Base-by-base conservation (phyloP, 1,139 yeast species). In the Casaregolazyma lundiana region DNA sequence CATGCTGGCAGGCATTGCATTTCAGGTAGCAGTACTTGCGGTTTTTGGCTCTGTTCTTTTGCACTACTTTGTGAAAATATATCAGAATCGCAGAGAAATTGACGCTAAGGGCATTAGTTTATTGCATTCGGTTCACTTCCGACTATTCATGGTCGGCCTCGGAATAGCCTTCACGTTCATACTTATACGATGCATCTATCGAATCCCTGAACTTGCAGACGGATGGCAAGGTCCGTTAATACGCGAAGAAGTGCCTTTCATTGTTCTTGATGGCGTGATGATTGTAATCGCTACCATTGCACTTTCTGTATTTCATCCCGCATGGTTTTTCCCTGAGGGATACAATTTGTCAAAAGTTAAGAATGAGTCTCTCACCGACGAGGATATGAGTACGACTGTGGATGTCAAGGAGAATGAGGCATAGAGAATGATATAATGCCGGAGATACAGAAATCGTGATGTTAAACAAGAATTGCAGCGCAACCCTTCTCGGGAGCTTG, bases 1-100 rank as follows among this genome's bases (percentile, higher is more conserved):
- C 47, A 86, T 89, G 84, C 79, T 87, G 53, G 95, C 80, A 2
- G 97, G 97, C 24, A 75, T 90, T 51, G 80, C 80, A 0, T 71
- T 84, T 57, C 97, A 90, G 67, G 89, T 88, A 9, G 71, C 76
- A 17, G 77, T 89, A 9, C 86, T 89, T 85, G 56, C 78, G 0
- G 51, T 81, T 1, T 89, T 86, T 64, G 82, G 81, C 76, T 64
- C 69, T 42, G 75, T 72, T 51, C 81, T 84, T 60, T 61, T 78
- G 46, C 70, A 64, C 56, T 67, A 73, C 43, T 64, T 81, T 17
- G 72, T 65, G 55, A 68, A 73, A 56, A 3, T 26, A n/a, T 44
- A 26, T 4, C 35, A 17, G 7, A 40, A 47, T 6, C 40, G 41
- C 13, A 41, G 18, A 8, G 49, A 51, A 32, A 69, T 67, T 54